Evolutionary conservation across 2,329 filamentous ascomycete genomes (phyloP).

Genomic region (Alternaria sp.): DNA sequence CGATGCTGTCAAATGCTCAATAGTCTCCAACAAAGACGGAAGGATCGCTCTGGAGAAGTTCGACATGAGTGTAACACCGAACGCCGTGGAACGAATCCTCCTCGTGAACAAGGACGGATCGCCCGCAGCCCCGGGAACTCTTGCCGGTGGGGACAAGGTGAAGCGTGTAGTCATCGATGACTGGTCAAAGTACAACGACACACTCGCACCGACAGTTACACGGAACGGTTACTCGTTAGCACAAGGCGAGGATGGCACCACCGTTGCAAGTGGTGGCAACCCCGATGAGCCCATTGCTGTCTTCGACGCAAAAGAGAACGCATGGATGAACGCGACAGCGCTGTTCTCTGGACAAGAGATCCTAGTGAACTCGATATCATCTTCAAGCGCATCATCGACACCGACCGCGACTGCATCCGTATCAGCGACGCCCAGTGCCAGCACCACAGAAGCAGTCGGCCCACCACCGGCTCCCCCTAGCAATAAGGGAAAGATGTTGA

Average conservation of each 20-base stretch:
- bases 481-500: slow-evolving; percentile 57
- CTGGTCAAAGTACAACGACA: slow-evolving; percentile 82
- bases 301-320: slow-evolving; percentile 77
- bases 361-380: slow-evolving; percentile 29
- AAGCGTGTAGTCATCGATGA: slow-evolving; percentile 65
- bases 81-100: slow-evolving; percentile 73
- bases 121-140: slow-evolving; percentile 55
- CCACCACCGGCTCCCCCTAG: slow-evolving; percentile 35
- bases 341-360: slow-evolving; percentile 62
- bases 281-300: slow-evolving; percentile 71
- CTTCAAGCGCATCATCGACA: slow-evolving; percentile 46
- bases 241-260: slow-evolving; percentile 67
- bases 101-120: slow-evolving; percentile 67
- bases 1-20: slow-evolving; percentile 64
- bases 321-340: slow-evolving; percentile 75
- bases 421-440: slow-evolving; percentile 31
- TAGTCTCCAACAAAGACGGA: slow-evolving; percentile 75
- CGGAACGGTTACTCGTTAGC: slow-evolving; percentile 77
- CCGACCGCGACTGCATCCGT: slow-evolving; percentile 24
- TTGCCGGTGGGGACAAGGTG: slow-evolving; percentile 52
- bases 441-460: slow-evolving; percentile 45
- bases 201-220: slow-evolving; percentile 68
- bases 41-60: slow-evolving; percentile 82
- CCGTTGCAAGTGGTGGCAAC: slow-evolving; percentile 78
- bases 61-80: slow-evolving; percentile 75